phyloP scores from a whole-genome alignment of 495 filamentous ascomycete species.

The Penicillium argentinense region DNA sequence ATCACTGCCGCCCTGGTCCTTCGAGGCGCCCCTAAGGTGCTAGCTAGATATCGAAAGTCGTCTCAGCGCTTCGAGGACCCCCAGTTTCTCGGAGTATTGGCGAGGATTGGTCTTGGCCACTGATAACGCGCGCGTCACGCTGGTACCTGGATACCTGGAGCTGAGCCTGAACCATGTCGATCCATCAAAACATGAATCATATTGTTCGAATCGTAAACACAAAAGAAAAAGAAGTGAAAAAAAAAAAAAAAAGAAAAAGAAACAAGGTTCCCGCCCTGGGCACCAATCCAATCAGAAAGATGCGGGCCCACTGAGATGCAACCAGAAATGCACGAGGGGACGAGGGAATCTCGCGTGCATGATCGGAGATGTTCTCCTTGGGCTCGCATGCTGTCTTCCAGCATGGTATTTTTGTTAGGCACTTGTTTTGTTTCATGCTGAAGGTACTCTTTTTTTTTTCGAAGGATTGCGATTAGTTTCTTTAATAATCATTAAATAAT shows the following conservation, averaged over 20 bases:
- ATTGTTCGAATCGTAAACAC: too few relatives aligned
- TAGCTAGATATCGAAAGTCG: too few relatives aligned
- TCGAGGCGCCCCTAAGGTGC: too few relatives aligned
- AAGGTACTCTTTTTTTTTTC: slow-evolving; percentile 1
- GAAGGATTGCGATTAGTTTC: background rate
- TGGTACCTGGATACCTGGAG: background rate
- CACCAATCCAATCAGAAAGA: too few relatives aligned
- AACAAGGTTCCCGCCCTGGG: slow-evolving; percentile 19
- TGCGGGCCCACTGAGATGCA: slow-evolving; percentile 7
- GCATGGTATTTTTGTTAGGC: background rate
- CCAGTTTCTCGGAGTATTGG: too few relatives aligned
- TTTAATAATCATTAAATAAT: background rate
- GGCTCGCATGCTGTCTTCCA: background rate
- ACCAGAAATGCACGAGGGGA: slow-evolving; percentile 1
- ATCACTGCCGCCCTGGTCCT: too few relatives aligned
- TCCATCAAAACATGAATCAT: slow-evolving; percentile 1
- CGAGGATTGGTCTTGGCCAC: too few relatives aligned
- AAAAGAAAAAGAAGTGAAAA: too few relatives aligned
- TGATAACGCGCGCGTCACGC: background rate
- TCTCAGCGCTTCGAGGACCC: too few relatives aligned
- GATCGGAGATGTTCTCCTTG: slow-evolving; percentile 23
- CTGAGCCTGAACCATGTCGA: background rate
- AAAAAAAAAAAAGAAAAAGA: too few relatives aligned
- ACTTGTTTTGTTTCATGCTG: background rate
- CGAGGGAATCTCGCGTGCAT: slow-evolving; percentile 17